A percentile compares a stretch with the other conserved stretches of the same genome.
phyloP scores from a whole-genome alignment of 257 asterid genomes.

The Petunia secreta region DNA sequence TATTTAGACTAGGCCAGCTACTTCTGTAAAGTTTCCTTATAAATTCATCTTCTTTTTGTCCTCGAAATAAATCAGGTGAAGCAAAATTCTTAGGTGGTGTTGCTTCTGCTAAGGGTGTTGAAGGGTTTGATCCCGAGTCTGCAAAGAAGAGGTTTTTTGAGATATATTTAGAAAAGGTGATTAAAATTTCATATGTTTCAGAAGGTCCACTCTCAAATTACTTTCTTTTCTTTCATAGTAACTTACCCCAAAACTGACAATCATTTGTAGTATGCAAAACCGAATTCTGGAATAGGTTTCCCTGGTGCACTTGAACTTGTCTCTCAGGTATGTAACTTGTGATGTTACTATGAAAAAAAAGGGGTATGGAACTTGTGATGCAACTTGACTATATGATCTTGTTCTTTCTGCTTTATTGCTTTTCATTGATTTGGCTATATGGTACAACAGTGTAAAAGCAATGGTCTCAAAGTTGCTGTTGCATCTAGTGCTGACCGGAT shows the following conservation, averaged over 20 bases:
- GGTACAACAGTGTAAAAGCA: slow-evolving; percentile 74
- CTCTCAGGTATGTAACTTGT: slow-evolving; percentile 53
- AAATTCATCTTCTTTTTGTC: slow-evolving; percentile 22
- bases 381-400: slow-evolving; percentile 23
- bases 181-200: slow-evolving; percentile 25
- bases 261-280: slow-evolving; percentile 79
- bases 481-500: slow-evolving; percentile 99
- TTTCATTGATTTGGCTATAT: slow-evolving; percentile 31
- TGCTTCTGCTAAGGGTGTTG: slow-evolving; percentile 84
- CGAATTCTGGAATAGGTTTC: slow-evolving; percentile 92
- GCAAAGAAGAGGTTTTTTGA: slow-evolving; percentile 95
- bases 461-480: slow-evolving; percentile 97
- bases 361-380: slow-evolving; percentile 44
- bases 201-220: not conserved
- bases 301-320: slow-evolving; percentile 96
- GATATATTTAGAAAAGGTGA: slow-evolving; percentile 92
- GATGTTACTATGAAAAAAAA: not conserved
- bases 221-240: slow-evolving; percentile 10
- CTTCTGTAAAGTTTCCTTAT: not conserved
- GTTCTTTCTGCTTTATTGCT: slow-evolving; percentile 22
- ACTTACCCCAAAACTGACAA: slow-evolving; percentile 13
- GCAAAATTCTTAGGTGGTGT: slow-evolving; percentile 96
- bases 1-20: no score
- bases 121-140: slow-evolving; percentile 75
- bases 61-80: slow-evolving; percentile 64